These are phyloP conservation scores for Alternaria sp. DNA, from an alignment of 2,329 filamentous ascomycete species.

Conservation along the genomic window DNA sequence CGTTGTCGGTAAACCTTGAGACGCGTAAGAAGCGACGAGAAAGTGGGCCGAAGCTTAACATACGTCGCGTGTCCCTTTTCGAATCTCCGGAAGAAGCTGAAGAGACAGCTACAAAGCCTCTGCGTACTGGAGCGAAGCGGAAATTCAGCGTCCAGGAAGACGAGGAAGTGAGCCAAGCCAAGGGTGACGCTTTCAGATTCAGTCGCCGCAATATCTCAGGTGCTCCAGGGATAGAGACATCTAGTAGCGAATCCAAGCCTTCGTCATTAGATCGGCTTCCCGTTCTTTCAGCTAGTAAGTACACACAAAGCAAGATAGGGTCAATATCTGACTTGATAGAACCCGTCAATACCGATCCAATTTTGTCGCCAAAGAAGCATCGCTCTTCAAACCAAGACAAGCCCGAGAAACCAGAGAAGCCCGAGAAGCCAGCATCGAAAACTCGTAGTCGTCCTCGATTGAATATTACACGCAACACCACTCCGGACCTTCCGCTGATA, in stretches of 20 bases:
- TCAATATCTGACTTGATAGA: slow-evolving; percentile 49
- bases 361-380: slow-evolving; percentile 54
- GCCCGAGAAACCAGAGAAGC: slow-evolving; percentile 37
- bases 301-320: slow-evolving; percentile 13
- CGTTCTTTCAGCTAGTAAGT: slow-evolving; percentile 56
- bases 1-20: slow-evolving; percentile 59
- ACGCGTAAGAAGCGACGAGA: slow-evolving; percentile 63
- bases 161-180: slow-evolving; percentile 50
- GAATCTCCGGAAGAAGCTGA: slow-evolving; percentile 50
- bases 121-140: slow-evolving; percentile 63
- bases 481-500: slow-evolving; percentile 31
- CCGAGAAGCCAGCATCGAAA: slow-evolving; percentile 32
- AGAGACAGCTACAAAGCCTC: slow-evolving; percentile 34
- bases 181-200: slow-evolving; percentile 57
- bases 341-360: slow-evolving; percentile 59
- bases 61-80: slow-evolving; percentile 55
- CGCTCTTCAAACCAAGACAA: slow-evolving; percentile 37
- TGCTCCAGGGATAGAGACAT: slow-evolving; percentile 25
- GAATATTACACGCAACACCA: slow-evolving; percentile 37
- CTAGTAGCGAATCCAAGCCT: slow-evolving; percentile 28
- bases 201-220: slow-evolving; percentile 49
- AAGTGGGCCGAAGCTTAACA: slow-evolving; percentile 56
- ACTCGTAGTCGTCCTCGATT: slow-evolving; percentile 34
- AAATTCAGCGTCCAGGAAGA: slow-evolving; percentile 65
- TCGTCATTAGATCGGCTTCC: slow-evolving; percentile 44